Evolutionary conservation across 2,329 filamentous ascomycete species (phyloP).

Genomic region (Sporothrix sp.): DNA sequence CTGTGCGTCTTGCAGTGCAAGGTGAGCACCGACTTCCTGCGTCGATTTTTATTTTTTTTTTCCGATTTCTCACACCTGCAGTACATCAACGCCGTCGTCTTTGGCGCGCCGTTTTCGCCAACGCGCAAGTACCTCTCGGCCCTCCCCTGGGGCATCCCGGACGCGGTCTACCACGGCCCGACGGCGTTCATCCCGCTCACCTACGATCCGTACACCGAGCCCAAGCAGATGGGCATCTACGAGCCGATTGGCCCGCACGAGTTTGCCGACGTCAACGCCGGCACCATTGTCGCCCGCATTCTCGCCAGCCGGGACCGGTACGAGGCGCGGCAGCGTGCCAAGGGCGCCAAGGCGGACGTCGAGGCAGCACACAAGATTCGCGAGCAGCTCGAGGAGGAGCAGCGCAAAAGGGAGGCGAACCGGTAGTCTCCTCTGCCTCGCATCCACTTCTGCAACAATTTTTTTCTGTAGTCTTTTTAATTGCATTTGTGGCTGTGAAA

Average conservation of each 20-base stretch:
- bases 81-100: conserved; percentile 81
- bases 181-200: conserved; percentile 79
- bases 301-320: conserved; percentile 78
- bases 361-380: conserved; percentile 57
- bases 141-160: conserved; percentile 63
- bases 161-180: conserved; percentile 89
- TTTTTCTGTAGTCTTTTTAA: background rate
- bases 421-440: background rate
- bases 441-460: background rate
- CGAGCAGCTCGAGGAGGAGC: conserved; percentile 53
- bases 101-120: conserved; percentile 82
- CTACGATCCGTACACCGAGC: conserved; percentile 70
- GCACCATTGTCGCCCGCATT: conserved; percentile 83
- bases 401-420: conserved; percentile 38
- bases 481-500: too few relatives aligned
- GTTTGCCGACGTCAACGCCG: conserved; percentile 83
- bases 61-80: conserved; percentile 27
- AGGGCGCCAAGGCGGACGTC: conserved; percentile 73
- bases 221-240: conserved; percentile 79
- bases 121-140: conserved; percentile 66
- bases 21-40: conserved; percentile 38
- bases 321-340: conserved; percentile 81
- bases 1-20: conserved; percentile 93
- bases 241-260: conserved; percentile 64
- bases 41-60: conserved; percentile 6